Conservation (phyloP, 2,329 filamentous ascomycete genomes). For the Calonectria naviculata region DNA sequence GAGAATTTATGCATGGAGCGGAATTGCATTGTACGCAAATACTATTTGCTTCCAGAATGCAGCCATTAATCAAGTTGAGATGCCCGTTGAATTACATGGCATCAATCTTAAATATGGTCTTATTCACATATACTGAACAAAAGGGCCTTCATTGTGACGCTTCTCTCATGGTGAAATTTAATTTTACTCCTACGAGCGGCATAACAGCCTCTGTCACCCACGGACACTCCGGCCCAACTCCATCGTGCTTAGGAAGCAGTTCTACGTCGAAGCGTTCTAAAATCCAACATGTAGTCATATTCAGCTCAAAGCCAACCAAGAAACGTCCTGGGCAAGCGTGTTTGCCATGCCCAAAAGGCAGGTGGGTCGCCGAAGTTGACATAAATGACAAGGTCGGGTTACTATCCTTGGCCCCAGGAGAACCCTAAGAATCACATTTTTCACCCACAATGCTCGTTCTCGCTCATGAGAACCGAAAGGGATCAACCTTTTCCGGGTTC, state of each 20-base stretch:
- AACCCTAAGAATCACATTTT: too few species aligned
- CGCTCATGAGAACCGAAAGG: slow-evolving; percentile 10
- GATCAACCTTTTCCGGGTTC: slow-evolving; percentile 17
- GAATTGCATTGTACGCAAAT: not conserved
- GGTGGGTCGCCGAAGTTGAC: slow-evolving; percentile 16
- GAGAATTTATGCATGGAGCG: not conserved
- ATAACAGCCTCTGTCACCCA: slow-evolving; percentile 23
- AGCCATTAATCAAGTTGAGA: too few species aligned
- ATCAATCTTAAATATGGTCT: too few species aligned
- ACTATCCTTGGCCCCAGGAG: not conserved
- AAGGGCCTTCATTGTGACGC: too few species aligned
- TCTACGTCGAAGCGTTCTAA: slow-evolving; percentile 7
- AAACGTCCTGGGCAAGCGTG: slow-evolving; percentile 22
- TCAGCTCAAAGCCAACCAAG: slow-evolving; percentile 22
- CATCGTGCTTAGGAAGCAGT: slow-evolving; percentile 14
- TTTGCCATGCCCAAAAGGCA: slow-evolving; percentile 23
- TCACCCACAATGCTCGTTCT: not conserved
- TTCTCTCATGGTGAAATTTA: slow-evolving; percentile 6
- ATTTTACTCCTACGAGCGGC: slow-evolving; percentile 17
- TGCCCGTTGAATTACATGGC: too few species aligned
- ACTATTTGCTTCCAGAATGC: too few species aligned
- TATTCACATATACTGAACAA: too few species aligned
- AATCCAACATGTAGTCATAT: slow-evolving; percentile 15
- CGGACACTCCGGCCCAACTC: slow-evolving; percentile 5
- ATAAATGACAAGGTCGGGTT: slow-evolving; percentile 16